Evolutionary conservation across 768 basidiomycete species (phyloP).

Genomic region (Russula ochroleuca): DNA sequence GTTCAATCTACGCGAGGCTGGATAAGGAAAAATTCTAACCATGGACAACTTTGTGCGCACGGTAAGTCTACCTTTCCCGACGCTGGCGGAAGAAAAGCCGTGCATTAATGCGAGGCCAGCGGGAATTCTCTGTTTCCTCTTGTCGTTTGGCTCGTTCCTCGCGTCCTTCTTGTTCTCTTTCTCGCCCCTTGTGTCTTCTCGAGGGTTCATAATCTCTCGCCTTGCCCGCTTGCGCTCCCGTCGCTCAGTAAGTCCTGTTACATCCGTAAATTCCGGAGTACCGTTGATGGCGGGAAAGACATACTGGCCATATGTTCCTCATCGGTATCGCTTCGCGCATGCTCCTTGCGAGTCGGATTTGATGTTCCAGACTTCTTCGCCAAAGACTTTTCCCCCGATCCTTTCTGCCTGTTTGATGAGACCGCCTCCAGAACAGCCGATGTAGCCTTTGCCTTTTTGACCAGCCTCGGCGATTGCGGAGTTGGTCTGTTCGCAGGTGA

Average conservation of each 20-base stretch:
- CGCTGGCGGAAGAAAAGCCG: conserved; percentile 57
- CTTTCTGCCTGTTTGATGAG: neutral
- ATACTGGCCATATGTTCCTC: conserved; percentile 38
- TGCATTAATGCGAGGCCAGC: conserved; percentile 62
- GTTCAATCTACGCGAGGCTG: conserved; percentile 41
- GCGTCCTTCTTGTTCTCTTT: conserved; percentile 27
- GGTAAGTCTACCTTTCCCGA: conserved; percentile 59
- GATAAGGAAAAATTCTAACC: neutral
- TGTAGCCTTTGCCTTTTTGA: neutral
- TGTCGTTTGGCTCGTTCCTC: conserved; percentile 28
- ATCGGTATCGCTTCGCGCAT: conserved; percentile 30
- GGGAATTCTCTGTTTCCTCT: conserved; percentile 37
- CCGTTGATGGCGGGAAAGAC: conserved; percentile 21
- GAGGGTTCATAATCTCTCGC: conserved; percentile 24
- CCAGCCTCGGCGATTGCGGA: neutral
- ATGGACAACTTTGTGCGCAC: conserved; percentile 36
- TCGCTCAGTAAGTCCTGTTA: conserved; percentile 58
- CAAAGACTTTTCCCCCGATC: neutral
- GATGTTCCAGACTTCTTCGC: neutral
- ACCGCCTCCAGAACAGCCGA: neutral
- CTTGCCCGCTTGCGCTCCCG: conserved; percentile 54
- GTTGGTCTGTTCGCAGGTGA: neutral
- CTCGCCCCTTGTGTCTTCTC: conserved; percentile 6
- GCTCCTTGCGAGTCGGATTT: conserved; percentile 2
- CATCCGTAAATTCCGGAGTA: neutral